Conservation (phyloP, 2,329 filamentous ascomycete genomes). For the Beauveria bassiana region DNA sequence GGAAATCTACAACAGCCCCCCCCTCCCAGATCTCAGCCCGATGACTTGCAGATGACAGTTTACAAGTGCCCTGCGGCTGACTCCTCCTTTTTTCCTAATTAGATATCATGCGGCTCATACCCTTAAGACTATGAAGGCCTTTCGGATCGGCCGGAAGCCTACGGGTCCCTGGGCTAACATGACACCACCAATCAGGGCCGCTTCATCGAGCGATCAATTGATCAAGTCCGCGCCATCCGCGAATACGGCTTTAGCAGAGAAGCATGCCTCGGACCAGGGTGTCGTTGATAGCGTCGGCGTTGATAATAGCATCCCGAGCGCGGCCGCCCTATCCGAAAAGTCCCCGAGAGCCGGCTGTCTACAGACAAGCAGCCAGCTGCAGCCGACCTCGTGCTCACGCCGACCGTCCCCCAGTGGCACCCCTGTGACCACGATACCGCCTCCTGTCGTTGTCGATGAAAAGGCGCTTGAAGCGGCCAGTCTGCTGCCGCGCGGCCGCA, state of each 20-base stretch:
- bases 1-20: neutral
- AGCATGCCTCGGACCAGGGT: neutral
- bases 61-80: neutral
- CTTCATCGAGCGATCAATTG: constrained; percentile 15
- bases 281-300: neutral
- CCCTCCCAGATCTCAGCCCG: neutral
- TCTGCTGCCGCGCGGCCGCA: constrained; percentile 6
- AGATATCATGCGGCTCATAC: constrained; percentile 51
- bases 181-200: constrained; percentile 48
- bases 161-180: constrained; percentile 48
- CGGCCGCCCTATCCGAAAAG: neutral
- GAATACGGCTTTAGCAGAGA: neutral
- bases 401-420: constrained; percentile 3
- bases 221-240: neutral
- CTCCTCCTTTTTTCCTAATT: constrained; percentile 17
- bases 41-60: neutral
- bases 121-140: constrained; percentile 49
- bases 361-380: constrained; percentile 6
- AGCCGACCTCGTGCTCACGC: neutral
- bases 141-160: constrained; percentile 50
- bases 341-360: neutral
- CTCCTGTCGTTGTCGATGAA: neutral
- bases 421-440: neutral
- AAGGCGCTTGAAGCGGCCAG: constrained; percentile 1
- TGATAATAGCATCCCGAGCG: neutral